phyloP scores from a whole-genome alignment of 345 rosid species.

The Draba incana region DNA sequence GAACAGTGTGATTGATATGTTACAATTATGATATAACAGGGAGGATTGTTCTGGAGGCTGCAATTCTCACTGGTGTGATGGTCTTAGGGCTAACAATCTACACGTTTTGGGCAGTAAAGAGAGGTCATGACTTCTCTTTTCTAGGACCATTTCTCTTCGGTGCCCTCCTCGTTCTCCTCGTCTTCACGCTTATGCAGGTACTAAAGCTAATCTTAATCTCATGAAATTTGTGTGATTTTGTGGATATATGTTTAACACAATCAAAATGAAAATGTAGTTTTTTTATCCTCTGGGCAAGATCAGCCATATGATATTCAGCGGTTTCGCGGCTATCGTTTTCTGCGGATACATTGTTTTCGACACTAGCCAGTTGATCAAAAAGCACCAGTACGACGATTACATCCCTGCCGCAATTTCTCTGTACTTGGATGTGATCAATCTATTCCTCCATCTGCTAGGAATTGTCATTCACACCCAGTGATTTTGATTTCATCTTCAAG shows the following conservation, averaged over 20 bases:
- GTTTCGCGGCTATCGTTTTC: conserved; percentile 52
- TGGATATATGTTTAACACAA: no score
- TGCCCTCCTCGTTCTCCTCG: conserved; percentile 48
- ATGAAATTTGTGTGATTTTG: no score
- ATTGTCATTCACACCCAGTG: background rate
- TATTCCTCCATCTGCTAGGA: conserved; percentile 55
- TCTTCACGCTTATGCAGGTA: conserved; percentile 59
- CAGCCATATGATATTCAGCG: conserved; percentile 48
- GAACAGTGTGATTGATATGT: background rate
- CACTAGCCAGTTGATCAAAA: conserved; percentile 63
- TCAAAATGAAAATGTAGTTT: conserved; percentile 31
- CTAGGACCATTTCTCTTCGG: conserved; percentile 72
- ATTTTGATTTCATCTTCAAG: background rate
- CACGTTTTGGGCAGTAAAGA: conserved; percentile 75
- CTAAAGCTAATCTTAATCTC: background rate
- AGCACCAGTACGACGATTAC: conserved; percentile 54
- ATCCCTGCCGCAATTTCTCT: conserved; percentile 60
- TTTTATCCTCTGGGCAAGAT: conserved; percentile 52
- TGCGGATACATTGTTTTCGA: conserved; percentile 60
- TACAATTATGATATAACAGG: conserved; percentile 44
- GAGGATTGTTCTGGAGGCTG: conserved; percentile 60
- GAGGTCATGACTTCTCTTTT: conserved; percentile 65
- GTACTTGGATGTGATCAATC: conserved; percentile 63
- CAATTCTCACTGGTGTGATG: conserved; percentile 54
- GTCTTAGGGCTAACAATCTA: conserved; percentile 63